phyloP scores from a whole-genome alignment of 2,329 filamentous ascomycete species.

The Penicillium frequentans region DNA sequence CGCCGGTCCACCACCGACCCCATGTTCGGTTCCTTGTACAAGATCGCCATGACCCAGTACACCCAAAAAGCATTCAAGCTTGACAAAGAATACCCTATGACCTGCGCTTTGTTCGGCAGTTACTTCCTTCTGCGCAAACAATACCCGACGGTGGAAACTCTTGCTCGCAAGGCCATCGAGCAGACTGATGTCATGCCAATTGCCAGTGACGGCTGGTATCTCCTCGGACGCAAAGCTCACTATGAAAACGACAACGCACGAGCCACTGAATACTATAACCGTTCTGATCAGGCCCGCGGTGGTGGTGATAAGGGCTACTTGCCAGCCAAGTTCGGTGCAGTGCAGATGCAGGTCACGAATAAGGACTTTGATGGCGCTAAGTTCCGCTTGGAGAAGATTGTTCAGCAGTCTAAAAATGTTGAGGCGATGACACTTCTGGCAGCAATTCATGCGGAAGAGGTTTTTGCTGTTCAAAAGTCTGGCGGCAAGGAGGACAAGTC shows the following conservation, averaged over 20 bases:
- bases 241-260: slow-evolving; percentile 72
- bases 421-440: slow-evolving; percentile 93
- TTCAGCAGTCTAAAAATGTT: slow-evolving; percentile 76
- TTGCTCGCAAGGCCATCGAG: slow-evolving; percentile 91
- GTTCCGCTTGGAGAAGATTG: slow-evolving; percentile 88
- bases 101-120: slow-evolving; percentile 83
- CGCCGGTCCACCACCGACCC: slow-evolving; percentile 80
- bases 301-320: slow-evolving; percentile 88
- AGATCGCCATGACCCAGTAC: slow-evolving; percentile 90
- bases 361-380: slow-evolving; percentile 90
- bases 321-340: slow-evolving; percentile 90
- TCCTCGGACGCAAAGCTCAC: slow-evolving; percentile 89
- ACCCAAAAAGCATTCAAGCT: slow-evolving; percentile 92
- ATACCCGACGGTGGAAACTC: slow-evolving; percentile 76
- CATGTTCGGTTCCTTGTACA: slow-evolving; percentile 81
- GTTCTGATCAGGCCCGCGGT: slow-evolving; percentile 87
- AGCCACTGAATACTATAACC: slow-evolving; percentile 82
- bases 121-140: slow-evolving; percentile 86
- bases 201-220: slow-evolving; percentile 96
- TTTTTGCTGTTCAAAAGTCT: slow-evolving; percentile 75
- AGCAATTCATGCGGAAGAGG: slow-evolving; percentile 90
- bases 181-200: slow-evolving; percentile 95
- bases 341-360: slow-evolving; percentile 82
- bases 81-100: slow-evolving; percentile 86
- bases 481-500: slow-evolving; percentile 88